phyloP scores from a whole-genome alignment of 2,329 filamentous ascomycete genomes.

The Tolypocladium capitatum region DNA sequence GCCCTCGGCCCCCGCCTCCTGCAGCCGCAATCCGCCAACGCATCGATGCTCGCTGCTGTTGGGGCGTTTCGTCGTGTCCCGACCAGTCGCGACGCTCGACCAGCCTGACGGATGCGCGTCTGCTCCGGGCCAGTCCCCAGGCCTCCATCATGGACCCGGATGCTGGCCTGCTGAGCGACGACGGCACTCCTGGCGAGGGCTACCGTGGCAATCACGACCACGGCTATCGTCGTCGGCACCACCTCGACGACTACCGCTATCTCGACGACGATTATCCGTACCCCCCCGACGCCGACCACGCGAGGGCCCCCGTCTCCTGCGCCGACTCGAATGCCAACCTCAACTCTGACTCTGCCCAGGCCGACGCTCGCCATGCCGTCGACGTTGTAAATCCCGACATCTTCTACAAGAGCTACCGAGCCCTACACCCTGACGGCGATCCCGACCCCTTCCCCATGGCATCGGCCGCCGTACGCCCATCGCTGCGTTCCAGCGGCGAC shows the following conservation, averaged over 20 bases:
- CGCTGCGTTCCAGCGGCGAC: constrained; percentile 36
- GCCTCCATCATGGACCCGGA: constrained; percentile 15
- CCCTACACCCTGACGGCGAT: constrained; percentile 20
- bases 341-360: constrained; percentile 5
- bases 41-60: constrained; percentile 33
- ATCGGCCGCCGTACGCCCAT: constrained; percentile 25
- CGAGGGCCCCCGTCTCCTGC: constrained; percentile 1
- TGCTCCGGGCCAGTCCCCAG: constrained; percentile 22
- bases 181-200: constrained; percentile 4
- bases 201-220: constrained; percentile 13
- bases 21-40: constrained; percentile 19
- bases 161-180: constrained; percentile 12
- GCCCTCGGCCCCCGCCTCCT: not conserved
- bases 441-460: constrained; percentile 22
- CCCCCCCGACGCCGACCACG: not conserved
- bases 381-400: constrained; percentile 37
- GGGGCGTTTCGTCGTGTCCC: constrained; percentile 26
- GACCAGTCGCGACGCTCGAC: constrained; percentile 27
- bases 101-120: constrained; percentile 29
- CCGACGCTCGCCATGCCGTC: constrained; percentile 22
- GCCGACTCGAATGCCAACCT: constrained; percentile 2
- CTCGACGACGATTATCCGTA: constrained; percentile 2
- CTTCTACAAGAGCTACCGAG: constrained; percentile 39
- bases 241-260: constrained; percentile 11
- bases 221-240: constrained; percentile 13